Evolutionary conservation across 169 alveolate species (phyloP).

Genomic region (Eimeria sp.): DNA sequence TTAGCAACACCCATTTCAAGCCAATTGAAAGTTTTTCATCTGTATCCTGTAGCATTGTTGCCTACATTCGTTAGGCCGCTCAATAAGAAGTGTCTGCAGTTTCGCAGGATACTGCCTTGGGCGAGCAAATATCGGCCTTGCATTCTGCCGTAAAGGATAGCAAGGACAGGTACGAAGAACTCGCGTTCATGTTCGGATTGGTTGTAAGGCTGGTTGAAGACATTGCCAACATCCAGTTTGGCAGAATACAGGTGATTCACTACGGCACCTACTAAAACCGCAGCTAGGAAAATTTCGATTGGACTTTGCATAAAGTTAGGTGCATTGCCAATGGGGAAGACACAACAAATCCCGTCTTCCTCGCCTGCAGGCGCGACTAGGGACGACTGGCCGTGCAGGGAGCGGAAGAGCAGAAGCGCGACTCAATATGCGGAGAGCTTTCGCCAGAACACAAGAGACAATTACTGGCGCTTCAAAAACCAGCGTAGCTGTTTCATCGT

Average conservation of each 20-base stretch:
- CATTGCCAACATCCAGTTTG: conserved; percentile 55
- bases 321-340: background rate
- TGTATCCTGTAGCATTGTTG: background rate
- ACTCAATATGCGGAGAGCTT: background rate
- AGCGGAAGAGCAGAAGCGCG: conserved; percentile 45
- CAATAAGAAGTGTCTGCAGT: background rate
- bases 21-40: background rate
- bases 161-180: conserved; percentile 37
- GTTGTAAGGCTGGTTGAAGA: conserved; percentile 60
- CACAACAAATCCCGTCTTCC: no score
- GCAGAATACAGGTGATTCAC: conserved; percentile 21
- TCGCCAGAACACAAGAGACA: background rate
- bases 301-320: background rate
- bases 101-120: conserved; percentile 56
- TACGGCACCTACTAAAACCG: background rate
- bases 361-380: conserved; percentile 42
- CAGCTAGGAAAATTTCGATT: background rate
- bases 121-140: conserved; percentile 4
- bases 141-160: conserved; percentile 37
- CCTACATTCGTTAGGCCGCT: background rate
- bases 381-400: background rate
- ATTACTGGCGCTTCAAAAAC: background rate
- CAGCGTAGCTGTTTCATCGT: background rate
- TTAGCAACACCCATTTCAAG: background rate
- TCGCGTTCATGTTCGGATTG: conserved; percentile 45